phyloP scores from a whole-genome alignment of 2,329 filamentous ascomycete genomes.

The Talaromyces sp. region DNA sequence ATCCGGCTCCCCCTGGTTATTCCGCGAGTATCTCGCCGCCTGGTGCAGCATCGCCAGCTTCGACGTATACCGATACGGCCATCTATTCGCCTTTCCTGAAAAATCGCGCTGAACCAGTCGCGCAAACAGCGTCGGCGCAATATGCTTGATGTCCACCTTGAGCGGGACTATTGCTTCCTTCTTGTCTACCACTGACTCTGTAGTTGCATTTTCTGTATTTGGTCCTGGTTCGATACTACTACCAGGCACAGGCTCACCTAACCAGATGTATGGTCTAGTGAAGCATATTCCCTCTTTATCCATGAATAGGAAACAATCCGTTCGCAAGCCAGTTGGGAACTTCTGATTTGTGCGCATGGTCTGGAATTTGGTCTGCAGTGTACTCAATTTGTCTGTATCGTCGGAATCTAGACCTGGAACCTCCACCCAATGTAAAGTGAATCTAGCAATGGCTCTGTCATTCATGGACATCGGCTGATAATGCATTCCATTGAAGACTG shows the following conservation, averaged over 20 bases:
- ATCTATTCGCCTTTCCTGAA: slow-evolving; percentile 21
- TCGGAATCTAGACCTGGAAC: neutral
- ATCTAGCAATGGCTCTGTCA: neutral
- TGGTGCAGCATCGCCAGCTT: slow-evolving; percentile 24
- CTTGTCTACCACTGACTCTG: neutral
- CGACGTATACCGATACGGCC: slow-evolving; percentile 26
- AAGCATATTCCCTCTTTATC: neutral
- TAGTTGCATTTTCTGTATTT: neutral
- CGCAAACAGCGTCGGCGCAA: slow-evolving; percentile 24
- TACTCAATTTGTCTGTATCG: neutral
- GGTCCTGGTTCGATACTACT: neutral
- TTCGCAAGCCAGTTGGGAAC: neutral
- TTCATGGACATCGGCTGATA: neutral
- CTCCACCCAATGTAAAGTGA: neutral
- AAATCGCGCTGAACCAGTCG: slow-evolving; percentile 24
- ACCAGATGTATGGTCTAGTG: neutral
- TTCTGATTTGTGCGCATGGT: neutral
- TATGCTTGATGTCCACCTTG: slow-evolving; percentile 25
- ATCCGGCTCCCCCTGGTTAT: slow-evolving; percentile 13
- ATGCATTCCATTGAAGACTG: neutral
- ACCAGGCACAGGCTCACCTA: neutral
- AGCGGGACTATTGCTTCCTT: slow-evolving; percentile 8
- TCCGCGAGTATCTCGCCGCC: slow-evolving; percentile 17
- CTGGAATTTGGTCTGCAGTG: neutral
- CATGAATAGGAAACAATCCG: neutral